Evolutionary conservation across 768 basidiomycete genomes (phyloP).

Genomic region (Boletus sensibilis): DNA sequence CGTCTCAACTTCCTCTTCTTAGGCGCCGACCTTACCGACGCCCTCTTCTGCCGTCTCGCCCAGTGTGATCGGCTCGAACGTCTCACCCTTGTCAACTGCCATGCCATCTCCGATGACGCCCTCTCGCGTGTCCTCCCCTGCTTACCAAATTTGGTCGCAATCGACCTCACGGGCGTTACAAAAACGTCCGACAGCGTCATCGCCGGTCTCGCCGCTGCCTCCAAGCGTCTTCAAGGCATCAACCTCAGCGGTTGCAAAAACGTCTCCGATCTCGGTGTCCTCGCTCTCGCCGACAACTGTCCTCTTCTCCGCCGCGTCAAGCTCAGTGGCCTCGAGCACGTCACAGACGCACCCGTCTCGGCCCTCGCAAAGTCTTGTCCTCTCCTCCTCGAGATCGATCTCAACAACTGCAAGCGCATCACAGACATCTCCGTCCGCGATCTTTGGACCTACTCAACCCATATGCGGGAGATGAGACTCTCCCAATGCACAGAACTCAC

Average conservation of each 20-base stretch:
- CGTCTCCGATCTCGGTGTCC: constrained; percentile 75
- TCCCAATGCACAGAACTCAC: constrained; percentile 77
- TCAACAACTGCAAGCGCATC: constrained; percentile 77
- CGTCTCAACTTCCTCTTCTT: constrained; percentile 86
- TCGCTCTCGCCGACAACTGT: constrained; percentile 72
- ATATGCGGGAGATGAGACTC: constrained; percentile 90
- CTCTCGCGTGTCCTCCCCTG: constrained; percentile 64
- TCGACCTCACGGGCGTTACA: constrained; percentile 77
- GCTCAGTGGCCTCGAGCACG: constrained; percentile 67
- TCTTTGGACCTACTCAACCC: constrained; percentile 74
- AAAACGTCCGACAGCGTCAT: constrained; percentile 72
- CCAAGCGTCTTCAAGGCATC: constrained; percentile 83
- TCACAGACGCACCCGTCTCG: constrained; percentile 78
- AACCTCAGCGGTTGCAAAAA: constrained; percentile 83
- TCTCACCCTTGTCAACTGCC: constrained; percentile 82
- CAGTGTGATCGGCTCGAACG: constrained; percentile 83
- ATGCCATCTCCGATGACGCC: constrained; percentile 58
- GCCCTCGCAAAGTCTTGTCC: constrained; percentile 77
- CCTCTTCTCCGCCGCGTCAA: constrained; percentile 86
- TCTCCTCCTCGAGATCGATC: constrained; percentile 90
- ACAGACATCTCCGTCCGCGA: constrained; percentile 78
- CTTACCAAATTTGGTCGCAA: constrained; percentile 77
- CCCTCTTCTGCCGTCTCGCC: constrained; percentile 66
- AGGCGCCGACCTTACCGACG: constrained; percentile 66
- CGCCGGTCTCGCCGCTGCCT: constrained; percentile 63